Base-by-base conservation (phyloP, 2,329 filamentous ascomycete genomes). In the Berkeleyomyces basicola region DNA sequence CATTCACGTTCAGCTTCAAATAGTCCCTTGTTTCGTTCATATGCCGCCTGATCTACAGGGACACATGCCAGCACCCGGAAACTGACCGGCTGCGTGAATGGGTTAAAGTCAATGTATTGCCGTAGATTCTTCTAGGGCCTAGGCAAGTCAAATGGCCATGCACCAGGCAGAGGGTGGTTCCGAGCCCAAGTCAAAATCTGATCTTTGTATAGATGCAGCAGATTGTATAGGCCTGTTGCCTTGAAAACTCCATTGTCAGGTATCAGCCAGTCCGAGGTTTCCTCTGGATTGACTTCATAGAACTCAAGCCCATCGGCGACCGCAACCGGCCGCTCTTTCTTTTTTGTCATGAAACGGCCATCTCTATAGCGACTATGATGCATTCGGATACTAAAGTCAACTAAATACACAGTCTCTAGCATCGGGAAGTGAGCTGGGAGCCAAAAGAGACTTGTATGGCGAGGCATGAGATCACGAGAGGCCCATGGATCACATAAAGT, bases 141-240 rank as follows among this genome's bases (percentile, higher is more conserved):
- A n/a, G 58, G 42, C 42, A 59, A n/a, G 16, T 46, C 42, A 36
- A 53, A 53, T 23, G 58, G 58, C 23, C 58, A 43, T 33, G 58
- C 39, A 7, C 40, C 42, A 6, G 58, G 23, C 14, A 36, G 7
- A n/a, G 42, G 42, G 16, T 59, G 40, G 40, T 37, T 44, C 40
- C 58, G 39, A 4, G 58, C 16, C 58, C 58, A 59, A 16, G 37
- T 59, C 40, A 59, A 44, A 7, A 59, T n/a, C 58, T 59, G 58
- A 11, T 59, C 58, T 59, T 59, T 59, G 39, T 59, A 59, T 16
- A 59, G 40, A 46, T 59, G 58, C 23, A 43, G 23, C 39, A 59
- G 44, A n/a, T 44, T 44, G 43, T 59, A 59, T 31, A 44, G 31
- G 11, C 39, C 39, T 40, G 39, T 44, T 36, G 58, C 40, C 49